phyloP scores from a whole-genome alignment of 805 yeast genomes.

The Danielia oregonensis region DNA sequence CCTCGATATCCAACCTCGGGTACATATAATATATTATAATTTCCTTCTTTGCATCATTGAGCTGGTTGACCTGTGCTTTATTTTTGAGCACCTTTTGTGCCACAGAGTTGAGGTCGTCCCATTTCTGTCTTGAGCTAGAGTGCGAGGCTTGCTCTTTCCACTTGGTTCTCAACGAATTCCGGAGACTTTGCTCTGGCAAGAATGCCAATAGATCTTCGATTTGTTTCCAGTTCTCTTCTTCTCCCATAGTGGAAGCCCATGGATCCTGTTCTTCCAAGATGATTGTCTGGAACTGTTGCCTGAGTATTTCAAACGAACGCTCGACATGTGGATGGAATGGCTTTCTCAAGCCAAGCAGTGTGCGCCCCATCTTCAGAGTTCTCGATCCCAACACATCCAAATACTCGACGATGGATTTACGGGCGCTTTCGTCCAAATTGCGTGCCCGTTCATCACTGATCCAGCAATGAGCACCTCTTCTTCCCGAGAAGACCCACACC shows the following conservation, averaged over 20 bases:
- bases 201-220: slow-evolving; percentile 57
- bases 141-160: slow-evolving; percentile 46
- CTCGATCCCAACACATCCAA: slow-evolving; percentile 64
- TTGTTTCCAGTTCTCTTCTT: slow-evolving; percentile 43
- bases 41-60: slow-evolving; percentile 75
- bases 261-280: slow-evolving; percentile 84
- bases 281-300: slow-evolving; percentile 57
- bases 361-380: slow-evolving; percentile 36
- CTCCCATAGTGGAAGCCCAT: slow-evolving; percentile 46
- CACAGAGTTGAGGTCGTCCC: slow-evolving; percentile 68
- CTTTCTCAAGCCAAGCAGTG: slow-evolving; percentile 54
- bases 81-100: slow-evolving; percentile 46
- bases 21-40: slow-evolving; percentile 75
- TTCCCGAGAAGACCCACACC: slow-evolving; percentile 95
- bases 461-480: slow-evolving; percentile 99
- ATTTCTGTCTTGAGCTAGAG: slow-evolving; percentile 57
- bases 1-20: slow-evolving; percentile 92
- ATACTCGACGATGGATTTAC: slow-evolving; percentile 81
- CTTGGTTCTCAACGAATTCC: slow-evolving; percentile 46
- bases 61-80: slow-evolving; percentile 44
- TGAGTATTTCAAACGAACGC: slow-evolving; percentile 67
- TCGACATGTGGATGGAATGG: slow-evolving; percentile 89
- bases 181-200: slow-evolving; percentile 57
- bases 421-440: slow-evolving; percentile 60
- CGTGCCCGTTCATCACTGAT: slow-evolving; percentile 84